Evolutionary conservation across 2,329 filamentous ascomycete species (phyloP).

Genomic region (Sporothrix globosa): DNA sequence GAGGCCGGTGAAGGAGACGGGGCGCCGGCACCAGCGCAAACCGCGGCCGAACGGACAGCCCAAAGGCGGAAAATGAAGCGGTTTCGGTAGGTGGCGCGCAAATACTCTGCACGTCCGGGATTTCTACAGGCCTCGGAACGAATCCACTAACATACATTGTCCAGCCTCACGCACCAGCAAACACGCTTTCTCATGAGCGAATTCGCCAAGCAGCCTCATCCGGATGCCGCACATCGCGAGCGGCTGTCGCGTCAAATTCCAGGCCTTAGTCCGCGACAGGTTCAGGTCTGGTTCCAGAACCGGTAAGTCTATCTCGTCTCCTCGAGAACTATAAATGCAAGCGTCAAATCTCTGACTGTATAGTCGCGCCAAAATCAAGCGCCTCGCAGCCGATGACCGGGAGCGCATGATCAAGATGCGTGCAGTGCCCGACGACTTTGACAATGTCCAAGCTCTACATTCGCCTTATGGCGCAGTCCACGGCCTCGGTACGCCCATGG

Average conservation of each 20-base stretch:
- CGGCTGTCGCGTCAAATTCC: constrained; percentile 87
- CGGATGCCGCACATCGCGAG: constrained; percentile 87
- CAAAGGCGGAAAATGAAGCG: constrained; percentile 73
- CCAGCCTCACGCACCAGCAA: constrained; percentile 85
- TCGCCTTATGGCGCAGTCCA: constrained; percentile 67
- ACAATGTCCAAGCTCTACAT: constrained; percentile 70
- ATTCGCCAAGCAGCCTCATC: constrained; percentile 91
- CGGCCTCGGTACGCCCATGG: constrained; percentile 53
- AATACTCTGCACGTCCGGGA: background rate
- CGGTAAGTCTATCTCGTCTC: constrained; percentile 58
- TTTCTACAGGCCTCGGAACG: background rate
- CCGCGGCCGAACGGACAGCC: constrained; percentile 60
- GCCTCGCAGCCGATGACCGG: constrained; percentile 69
- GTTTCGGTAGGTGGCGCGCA: constrained; percentile 61
- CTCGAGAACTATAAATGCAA: background rate
- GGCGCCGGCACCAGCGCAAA: constrained; percentile 51
- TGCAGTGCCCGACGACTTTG: constrained; percentile 70
- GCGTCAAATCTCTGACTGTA: background rate
- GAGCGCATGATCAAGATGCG: constrained; percentile 74
- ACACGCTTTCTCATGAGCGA: constrained; percentile 98
- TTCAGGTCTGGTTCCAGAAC: constrained; percentile 99
- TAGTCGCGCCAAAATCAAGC: constrained; percentile 72
- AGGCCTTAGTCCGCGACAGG: constrained; percentile 85
- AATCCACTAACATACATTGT: constrained; percentile 25
- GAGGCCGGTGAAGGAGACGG: constrained; percentile 52